Evolutionary conservation across 768 basidiomycete species (phyloP).

Genomic region (Lyophyllum atratum): DNA sequence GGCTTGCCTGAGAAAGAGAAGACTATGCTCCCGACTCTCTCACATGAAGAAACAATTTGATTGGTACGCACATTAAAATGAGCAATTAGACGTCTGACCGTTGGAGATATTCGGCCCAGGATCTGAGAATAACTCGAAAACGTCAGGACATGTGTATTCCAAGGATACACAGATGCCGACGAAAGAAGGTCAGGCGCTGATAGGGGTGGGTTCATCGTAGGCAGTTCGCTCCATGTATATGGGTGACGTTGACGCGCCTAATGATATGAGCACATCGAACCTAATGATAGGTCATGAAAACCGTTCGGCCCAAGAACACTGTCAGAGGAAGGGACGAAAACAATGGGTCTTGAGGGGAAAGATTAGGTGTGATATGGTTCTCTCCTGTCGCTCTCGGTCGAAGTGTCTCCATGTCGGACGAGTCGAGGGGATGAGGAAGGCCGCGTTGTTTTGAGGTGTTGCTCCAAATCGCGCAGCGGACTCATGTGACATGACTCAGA

Average conservation of each 20-base stretch:
- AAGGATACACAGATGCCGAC: neutral
- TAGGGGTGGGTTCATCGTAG: neutral
- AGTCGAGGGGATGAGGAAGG: too few relatives aligned
- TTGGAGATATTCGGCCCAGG: neutral
- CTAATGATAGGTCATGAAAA: neutral
- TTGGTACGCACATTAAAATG: neutral
- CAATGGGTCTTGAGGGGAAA: too few relatives aligned
- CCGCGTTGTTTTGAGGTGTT: too few relatives aligned
- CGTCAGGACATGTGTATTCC: neutral
- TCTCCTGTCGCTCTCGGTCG: too few relatives aligned
- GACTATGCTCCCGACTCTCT: neutral
- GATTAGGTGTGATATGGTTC: too few relatives aligned
- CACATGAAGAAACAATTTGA: neutral
- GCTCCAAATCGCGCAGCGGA: too few relatives aligned
- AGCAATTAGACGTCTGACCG: neutral
- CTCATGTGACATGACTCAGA: constrained; percentile 15
- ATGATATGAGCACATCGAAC: neutral
- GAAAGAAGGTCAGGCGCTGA: neutral
- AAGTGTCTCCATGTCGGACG: too few relatives aligned
- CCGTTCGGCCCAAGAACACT: too few relatives aligned
- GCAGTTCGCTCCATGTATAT: neutral
- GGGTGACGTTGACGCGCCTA: neutral
- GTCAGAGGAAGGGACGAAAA: too few relatives aligned
- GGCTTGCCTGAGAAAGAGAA: neutral
- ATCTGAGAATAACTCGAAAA: neutral